Evolutionary conservation across 169 alveolate genomes (phyloP).

Genomic region (Plasmodium malariae): DNA sequence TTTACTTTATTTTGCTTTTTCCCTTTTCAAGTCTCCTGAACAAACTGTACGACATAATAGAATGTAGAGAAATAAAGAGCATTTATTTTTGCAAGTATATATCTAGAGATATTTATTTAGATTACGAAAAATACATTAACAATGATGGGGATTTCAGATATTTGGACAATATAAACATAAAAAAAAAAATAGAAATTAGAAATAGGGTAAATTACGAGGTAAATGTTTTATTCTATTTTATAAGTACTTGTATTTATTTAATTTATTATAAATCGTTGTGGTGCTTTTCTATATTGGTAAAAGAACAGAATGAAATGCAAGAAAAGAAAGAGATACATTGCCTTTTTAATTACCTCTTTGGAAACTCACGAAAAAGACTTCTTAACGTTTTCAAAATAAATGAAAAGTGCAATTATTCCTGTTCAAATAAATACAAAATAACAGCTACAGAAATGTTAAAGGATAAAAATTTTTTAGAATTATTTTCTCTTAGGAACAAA

Average conservation of each 20-base stretch:
- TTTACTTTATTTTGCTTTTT: neutral
- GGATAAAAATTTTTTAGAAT: conserved; percentile 22
- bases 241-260: conserved; percentile 50
- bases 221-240: conserved; percentile 26
- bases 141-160: conserved; percentile 67
- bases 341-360: conserved; percentile 20
- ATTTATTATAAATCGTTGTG: conserved; percentile 35
- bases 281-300: conserved; percentile 20
- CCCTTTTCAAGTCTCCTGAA: conserved; percentile 10
- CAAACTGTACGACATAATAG: conserved; percentile 47
- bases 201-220: conserved; percentile 23
- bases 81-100: conserved; percentile 52
- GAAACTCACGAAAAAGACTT: conserved; percentile 37
- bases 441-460: conserved; percentile 26
- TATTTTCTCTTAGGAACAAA: conserved; percentile 10
- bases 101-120: conserved; percentile 18
- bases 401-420: conserved; percentile 19
- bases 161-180: conserved; percentile 52
- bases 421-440: conserved; percentile 19
- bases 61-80: conserved; percentile 55
- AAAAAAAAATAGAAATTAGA: conserved; percentile 11
- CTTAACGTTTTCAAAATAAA: conserved; percentile 18
- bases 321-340: conserved; percentile 6
- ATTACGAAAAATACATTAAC: conserved; percentile 54
- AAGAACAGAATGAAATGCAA: neutral